Evolutionary conservation across 2,329 filamentous ascomycete species (phyloP).

Genomic region (Aspergillus tubingensis): DNA sequence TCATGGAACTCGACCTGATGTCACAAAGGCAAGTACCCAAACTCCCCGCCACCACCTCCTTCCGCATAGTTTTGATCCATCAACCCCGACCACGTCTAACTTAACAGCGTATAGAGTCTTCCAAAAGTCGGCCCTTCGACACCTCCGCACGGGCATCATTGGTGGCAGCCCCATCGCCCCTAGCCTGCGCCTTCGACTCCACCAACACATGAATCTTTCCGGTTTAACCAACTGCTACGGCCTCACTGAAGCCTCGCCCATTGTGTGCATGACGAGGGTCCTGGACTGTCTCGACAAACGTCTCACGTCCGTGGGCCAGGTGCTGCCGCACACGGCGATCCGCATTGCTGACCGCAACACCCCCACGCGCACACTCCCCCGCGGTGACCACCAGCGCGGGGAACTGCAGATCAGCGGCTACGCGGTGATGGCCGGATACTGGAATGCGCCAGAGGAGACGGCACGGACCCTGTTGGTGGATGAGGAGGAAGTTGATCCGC

Average conservation of each 20-base stretch:
- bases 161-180: background rate
- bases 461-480: slow-evolving; percentile 25
- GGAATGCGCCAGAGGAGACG: slow-evolving; percentile 46
- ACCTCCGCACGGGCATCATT: slow-evolving; percentile 1
- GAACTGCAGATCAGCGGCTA: slow-evolving; percentile 75
- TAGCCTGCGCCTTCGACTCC: background rate
- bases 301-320: background rate
- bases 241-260: slow-evolving; percentile 14
- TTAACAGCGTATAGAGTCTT: too few relatives aligned
- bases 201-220: background rate
- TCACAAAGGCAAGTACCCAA: too few relatives aligned
- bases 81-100: too few relatives aligned
- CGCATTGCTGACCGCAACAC: slow-evolving; percentile 67
- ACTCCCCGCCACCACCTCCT: too few relatives aligned
- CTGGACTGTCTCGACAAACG: background rate
- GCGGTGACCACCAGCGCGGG: slow-evolving; percentile 57
- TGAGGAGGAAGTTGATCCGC: slow-evolving; percentile 61
- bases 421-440: slow-evolving; percentile 59
- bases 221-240: slow-evolving; percentile 28
- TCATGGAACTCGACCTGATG: background rate
- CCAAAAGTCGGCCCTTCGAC: too few relatives aligned
- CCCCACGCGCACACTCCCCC: slow-evolving; percentile 52
- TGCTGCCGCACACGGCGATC: slow-evolving; percentile 33
- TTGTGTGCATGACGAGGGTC: background rate
- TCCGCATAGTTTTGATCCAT: too few relatives aligned